Base-by-base conservation (phyloP, 2,329 filamentous ascomycete species). In the Penicillium sp. region DNA sequence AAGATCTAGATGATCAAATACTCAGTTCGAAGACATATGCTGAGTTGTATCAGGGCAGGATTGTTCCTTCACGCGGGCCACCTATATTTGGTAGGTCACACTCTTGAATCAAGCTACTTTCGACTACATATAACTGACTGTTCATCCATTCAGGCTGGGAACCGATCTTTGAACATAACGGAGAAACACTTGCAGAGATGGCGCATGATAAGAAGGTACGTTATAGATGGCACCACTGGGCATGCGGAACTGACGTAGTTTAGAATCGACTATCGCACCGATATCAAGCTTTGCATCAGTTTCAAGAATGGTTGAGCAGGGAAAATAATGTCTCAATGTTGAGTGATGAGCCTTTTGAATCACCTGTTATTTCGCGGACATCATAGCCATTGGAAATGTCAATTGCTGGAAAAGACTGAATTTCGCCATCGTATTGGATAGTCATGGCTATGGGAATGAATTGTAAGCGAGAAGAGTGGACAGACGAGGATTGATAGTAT, bases 121-220 rank as follows among this genome's bases (percentile, higher is more conserved):
- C 25, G 10, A 26, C 5, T 12, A 39, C 8, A 3, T 18, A 30
- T 14, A 5, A 36, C 35, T 45, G 15, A 47, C 30, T n/a, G 17
- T 22, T 17, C 22, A 11, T 12, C 8, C 22, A 8, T 22, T 5
- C 13, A 89, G 85, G 87, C 34, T 94, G 88, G 88, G 88, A 95
- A 60, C 78, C 88, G 3, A 81, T 89, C 47, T 95, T 95, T 54
- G 87, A 95, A 65, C 85, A 87, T 51, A 74, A 88, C 43, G 85
- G 86, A 18, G 70, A 85, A 66, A 95, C 88, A 71, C 75, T 90
- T 55, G 88, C 88, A 18, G 88, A 95, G 67, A 94, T 95, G 88
- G 80, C 83, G 36, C 84, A 76, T 43, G 67, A 82, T 64, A 85
- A 84, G 16, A 55, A 54, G 47, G 54, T 56, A 40, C 14, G 31